Conservation (phyloP, 2,329 filamentous ascomycete genomes). For the Xylaria sp. region DNA sequence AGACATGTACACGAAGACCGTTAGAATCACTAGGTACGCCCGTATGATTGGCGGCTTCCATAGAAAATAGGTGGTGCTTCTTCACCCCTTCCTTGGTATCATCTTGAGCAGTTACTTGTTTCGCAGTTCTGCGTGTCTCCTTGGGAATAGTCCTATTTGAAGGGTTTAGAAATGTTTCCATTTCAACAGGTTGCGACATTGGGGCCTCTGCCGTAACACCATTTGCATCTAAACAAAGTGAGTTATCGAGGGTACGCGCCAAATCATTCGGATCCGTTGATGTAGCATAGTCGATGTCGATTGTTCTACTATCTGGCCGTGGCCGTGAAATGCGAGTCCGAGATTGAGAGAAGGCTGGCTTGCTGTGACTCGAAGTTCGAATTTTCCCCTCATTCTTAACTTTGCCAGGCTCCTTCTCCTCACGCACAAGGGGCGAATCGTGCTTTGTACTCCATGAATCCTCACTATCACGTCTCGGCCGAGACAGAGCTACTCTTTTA, state of each 20-base stretch:
- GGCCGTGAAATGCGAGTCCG: slow-evolving; percentile 10
- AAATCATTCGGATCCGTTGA: neutral
- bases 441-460: slow-evolving; percentile 3
- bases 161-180: neutral
- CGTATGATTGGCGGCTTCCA: neutral
- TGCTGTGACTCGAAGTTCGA: slow-evolving; percentile 20
- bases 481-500: neutral
- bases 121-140: neutral
- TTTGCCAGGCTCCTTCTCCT: neutral
- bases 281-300: neutral
- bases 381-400: neutral
- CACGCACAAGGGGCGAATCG: neutral
- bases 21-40: neutral
- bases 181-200: neutral
- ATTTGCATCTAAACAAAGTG: neutral
- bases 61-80: neutral
- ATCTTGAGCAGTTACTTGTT: neutral
- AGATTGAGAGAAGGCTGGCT: slow-evolving; percentile 3
- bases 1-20: neutral
- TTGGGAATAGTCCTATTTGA: neutral
- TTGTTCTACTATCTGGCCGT: neutral
- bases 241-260: neutral
- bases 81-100: neutral
- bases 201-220: neutral
- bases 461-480: neutral